A percentile compares a stretch with the other conserved stretches of the same genome.
phyloP scores from a whole-genome alignment of 805 yeast species.

The Cyberlindnera lachancei region DNA sequence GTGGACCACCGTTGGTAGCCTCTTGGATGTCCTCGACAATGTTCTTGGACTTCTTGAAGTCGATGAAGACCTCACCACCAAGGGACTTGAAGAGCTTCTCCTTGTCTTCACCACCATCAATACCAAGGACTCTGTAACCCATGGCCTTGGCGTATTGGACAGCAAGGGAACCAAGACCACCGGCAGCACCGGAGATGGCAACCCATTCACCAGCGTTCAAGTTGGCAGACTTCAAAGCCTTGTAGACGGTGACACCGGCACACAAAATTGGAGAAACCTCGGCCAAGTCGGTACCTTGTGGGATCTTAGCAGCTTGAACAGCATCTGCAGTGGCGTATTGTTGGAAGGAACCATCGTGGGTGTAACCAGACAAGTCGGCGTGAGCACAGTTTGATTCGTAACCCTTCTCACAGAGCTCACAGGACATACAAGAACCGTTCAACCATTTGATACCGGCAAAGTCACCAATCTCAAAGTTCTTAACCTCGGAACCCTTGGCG shows the following conservation, averaged over 20 bases:
- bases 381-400: conserved; percentile 61
- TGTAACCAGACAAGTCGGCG: conserved; percentile 60
- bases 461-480: conserved; percentile 58
- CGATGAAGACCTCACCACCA: conserved; percentile 63
- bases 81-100: conserved; percentile 43
- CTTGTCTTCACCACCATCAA: conserved; percentile 72
- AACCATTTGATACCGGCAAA: conserved; percentile 66
- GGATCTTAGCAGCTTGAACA: conserved; percentile 55
- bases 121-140: conserved; percentile 68
- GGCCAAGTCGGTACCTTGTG: conserved; percentile 52
- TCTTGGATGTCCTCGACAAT: conserved; percentile 38
- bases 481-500: conserved; percentile 53
- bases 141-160: conserved; percentile 71
- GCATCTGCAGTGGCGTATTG: conserved; percentile 63
- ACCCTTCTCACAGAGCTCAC: conserved; percentile 56
- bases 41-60: conserved; percentile 46
- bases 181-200: conserved; percentile 73
- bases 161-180: conserved; percentile 75
- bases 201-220: conserved; percentile 66
- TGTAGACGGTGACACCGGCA: conserved; percentile 51
- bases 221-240: conserved; percentile 56
- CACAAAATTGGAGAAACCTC: conserved; percentile 44
- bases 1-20: conserved; percentile 60
- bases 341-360: conserved; percentile 43
- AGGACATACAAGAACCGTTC: conserved; percentile 59